Conservation (phyloP, 139 green algal species). For the Trebouxia sp. region DNA sequence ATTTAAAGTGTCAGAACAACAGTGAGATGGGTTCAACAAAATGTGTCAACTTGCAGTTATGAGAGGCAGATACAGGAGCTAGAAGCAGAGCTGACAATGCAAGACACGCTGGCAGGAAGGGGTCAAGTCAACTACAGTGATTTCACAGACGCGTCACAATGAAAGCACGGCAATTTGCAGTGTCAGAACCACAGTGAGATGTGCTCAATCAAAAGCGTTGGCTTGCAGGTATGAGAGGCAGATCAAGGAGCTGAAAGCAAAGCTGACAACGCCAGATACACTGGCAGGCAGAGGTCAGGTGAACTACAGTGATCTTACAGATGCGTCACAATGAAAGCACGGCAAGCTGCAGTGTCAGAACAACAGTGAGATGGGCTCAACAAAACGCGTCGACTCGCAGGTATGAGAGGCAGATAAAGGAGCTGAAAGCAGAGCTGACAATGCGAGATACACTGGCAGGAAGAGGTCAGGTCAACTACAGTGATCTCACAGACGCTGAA, state of each 20-base stretch:
- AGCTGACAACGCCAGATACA: conserved; percentile 81
- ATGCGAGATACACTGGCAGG: conserved; percentile 79
- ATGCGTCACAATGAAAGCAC: no score
- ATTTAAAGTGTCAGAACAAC: no score
- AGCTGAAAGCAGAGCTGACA: conserved; percentile 84
- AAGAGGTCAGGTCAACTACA: conserved; percentile 60
- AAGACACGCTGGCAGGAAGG: conserved; percentile 69
- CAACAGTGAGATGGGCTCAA: no score
- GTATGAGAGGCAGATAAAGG: conserved; percentile 77
- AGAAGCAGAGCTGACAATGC: conserved; percentile 84
- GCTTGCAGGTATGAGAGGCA: conserved; percentile 61
- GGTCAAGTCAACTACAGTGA: conserved; percentile 69
- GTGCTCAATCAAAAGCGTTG: no score
- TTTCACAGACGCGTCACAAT: conserved; percentile 59
- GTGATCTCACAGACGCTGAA: conserved; percentile 66
- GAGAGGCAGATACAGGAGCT: conserved; percentile 81
- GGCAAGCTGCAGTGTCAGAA: no score
- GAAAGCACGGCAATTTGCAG: no score
- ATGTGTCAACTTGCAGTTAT: no score
- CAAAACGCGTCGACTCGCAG: no score
- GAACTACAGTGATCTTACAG: conserved; percentile 68
- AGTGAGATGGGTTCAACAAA: no score
- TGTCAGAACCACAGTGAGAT: no score
- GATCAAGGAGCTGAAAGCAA: conserved; percentile 78
- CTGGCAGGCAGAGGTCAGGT: conserved; percentile 57